Percentiles rank a stretch among this genome's conserved stretches.
Evolutionary conservation across 2,329 filamentous ascomycete species (phyloP).

Genomic region (Phaeoacremonium minimum): DNA sequence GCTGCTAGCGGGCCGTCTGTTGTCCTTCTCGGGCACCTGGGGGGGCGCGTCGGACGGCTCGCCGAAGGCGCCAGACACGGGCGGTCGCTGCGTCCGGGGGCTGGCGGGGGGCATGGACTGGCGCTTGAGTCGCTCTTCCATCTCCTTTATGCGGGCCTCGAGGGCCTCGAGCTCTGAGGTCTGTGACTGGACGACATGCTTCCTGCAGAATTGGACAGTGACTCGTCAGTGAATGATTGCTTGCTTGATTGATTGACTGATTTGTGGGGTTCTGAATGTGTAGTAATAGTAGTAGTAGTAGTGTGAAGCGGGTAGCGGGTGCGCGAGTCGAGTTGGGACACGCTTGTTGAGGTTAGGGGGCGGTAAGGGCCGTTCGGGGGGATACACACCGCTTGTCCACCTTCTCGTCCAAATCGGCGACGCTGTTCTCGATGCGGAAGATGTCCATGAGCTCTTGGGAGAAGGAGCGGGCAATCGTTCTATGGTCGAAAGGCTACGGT

Average conservation of each 20-base stretch:
- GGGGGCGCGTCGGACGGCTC: slow-evolving; percentile 11
- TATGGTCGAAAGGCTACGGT: slow-evolving; percentile 30
- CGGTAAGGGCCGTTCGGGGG: background rate
- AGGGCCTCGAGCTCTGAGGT: slow-evolving; percentile 79
- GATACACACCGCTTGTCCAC: slow-evolving; percentile 74
- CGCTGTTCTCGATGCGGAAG: slow-evolving; percentile 78
- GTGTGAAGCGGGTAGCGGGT: too few relatives aligned
- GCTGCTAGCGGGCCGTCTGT: slow-evolving; percentile 11
- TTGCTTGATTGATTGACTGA: too few relatives aligned
- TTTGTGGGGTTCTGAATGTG: too few relatives aligned
- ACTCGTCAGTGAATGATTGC: too few relatives aligned
- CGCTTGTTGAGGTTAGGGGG: background rate
- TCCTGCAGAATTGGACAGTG: slow-evolving; percentile 63
- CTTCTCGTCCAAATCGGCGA: slow-evolving; percentile 58
- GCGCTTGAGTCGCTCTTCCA: slow-evolving; percentile 69
- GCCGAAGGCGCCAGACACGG: slow-evolving; percentile 20
- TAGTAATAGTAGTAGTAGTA: too few relatives aligned
- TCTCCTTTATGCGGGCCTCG: slow-evolving; percentile 77
- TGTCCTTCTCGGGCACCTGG: slow-evolving; percentile 20
- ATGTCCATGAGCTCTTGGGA: slow-evolving; percentile 82
- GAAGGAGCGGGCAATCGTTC: slow-evolving; percentile 84
- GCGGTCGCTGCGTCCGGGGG: slow-evolving; percentile 21
- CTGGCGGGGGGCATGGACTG: slow-evolving; percentile 12
- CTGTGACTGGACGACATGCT: slow-evolving; percentile 71
- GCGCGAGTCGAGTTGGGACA: too few relatives aligned